Conservation (phyloP, 805 yeast genomes). For the Pichia deserticola region DNA sequence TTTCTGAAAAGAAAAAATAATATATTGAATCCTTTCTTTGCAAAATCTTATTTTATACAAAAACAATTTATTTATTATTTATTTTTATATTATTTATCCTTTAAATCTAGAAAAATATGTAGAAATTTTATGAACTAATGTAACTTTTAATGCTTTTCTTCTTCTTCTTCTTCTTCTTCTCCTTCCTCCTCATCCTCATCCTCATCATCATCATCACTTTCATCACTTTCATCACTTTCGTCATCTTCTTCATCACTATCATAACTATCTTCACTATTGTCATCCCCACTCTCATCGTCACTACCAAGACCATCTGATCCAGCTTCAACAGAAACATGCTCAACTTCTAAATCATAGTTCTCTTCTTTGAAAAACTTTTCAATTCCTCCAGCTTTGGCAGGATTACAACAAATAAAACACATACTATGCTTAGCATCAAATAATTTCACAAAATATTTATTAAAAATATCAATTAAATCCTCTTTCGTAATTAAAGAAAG, state of each 20-base stretch:
- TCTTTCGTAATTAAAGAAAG: constrained; percentile 46
- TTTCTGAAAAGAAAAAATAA: constrained; percentile 38
- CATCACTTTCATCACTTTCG: constrained; percentile 5
- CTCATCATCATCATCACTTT: constrained; percentile 1
- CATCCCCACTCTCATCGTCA: constrained; percentile 16
- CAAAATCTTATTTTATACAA: no score
- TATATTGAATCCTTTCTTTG: no score
- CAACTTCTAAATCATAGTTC: constrained; percentile 58
- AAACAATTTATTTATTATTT: no score
- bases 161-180: no score
- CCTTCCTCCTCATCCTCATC: neutral
- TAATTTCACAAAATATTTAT: constrained; percentile 55
- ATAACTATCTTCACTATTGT: constrained; percentile 16
- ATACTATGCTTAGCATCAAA: constrained; percentile 51
- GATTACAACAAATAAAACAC: constrained; percentile 69
- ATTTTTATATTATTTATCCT: no score
- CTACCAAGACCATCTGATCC: constrained; percentile 22
- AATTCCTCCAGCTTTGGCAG: constrained; percentile 46
- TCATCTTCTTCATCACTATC: constrained; percentile 9
- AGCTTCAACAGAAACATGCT: constrained; percentile 35
- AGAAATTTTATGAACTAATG: no score
- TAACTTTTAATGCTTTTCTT: no score
- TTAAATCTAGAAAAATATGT: no score
- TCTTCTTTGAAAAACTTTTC: constrained; percentile 34
- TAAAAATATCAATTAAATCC: constrained; percentile 43